Base-by-base conservation (phyloP, 1,284 basidiomycete species). In the Mycocalia duriaeana region DNA sequence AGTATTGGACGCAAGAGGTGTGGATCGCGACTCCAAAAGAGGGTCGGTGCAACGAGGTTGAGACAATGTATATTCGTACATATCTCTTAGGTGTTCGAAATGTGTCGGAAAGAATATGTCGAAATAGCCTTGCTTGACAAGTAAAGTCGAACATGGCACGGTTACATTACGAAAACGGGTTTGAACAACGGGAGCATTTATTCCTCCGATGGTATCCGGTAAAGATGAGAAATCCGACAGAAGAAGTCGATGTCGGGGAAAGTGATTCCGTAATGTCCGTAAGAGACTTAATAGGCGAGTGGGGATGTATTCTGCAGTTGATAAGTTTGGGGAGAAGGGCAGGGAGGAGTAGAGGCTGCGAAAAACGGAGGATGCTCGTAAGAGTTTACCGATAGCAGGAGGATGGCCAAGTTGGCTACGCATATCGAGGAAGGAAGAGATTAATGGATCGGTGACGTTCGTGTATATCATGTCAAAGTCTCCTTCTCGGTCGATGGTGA, bases 51-150 rank as follows among this genome's bases (percentile, higher is more conserved):
- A 70, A 26, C 71, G 62, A 23, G 82, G 82, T 53, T 80, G 75
- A 40, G 82, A 76, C 53, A 95, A 81, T 52, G 88, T 77, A 55
- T 84, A 75, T 60, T 91, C 86, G 67, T 96, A 96, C 77, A 94
- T 87, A 62, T 94, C 89, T 42, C 87, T 75, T 22, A 99, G 74
- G 18, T 79, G 77, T 44, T 82, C 79, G 57, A 99, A 99, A 62
- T 94, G 73, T 5, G 95, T 99, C 2, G 96, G 96, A 73, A 99
- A 99, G 75, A 99, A 94, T 54, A 99, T 99, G 68, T 99, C 96
- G 66, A 99, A 99, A 70, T 85, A 95, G 9, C 96, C 96, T 61
- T 91, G 96, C 55, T 88, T 85, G 48, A 99, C 96, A 55, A 95
- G 80, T 51, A 97, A 81, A 14, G 91, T 98, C 50, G 85, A 77